phyloP scores from a whole-genome alignment of 129 eudicot species.

The Arctium minus region DNA sequence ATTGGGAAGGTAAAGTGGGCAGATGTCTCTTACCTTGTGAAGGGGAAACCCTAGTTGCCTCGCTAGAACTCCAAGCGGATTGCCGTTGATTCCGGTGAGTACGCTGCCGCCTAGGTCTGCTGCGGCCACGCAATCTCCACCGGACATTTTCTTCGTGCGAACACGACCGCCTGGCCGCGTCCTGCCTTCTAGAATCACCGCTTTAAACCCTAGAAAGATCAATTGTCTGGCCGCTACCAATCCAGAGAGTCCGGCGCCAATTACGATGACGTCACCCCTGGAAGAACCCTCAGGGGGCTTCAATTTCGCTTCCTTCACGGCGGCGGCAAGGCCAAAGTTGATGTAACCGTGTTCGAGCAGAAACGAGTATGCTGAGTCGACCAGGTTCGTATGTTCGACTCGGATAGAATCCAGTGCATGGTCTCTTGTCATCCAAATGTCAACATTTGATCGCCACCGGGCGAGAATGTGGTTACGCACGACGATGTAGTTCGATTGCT shows the following conservation, averaged over 20 bases:
- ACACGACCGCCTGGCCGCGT: conserved; percentile 85
- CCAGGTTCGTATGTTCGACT: conserved; percentile 60
- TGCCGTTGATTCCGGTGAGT: conserved; percentile 91
- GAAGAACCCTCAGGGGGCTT: conserved; percentile 37
- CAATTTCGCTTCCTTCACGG: conserved; percentile 50
- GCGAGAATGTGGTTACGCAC: conserved; percentile 86
- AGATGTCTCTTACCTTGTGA: conserved; percentile 91
- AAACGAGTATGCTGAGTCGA: conserved; percentile 69
- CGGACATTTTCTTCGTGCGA: conserved; percentile 61
- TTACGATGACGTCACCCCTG: conserved; percentile 51
- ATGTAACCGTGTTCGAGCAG: conserved; percentile 77
- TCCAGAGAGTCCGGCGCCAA: conserved; percentile 91
- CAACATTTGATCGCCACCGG: conserved; percentile 73
- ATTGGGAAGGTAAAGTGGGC: conserved; percentile 87
- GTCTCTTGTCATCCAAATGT: conserved; percentile 65
- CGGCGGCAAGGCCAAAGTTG: conserved; percentile 82
- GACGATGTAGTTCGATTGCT: conserved; percentile 75
- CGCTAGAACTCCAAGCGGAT: conserved; percentile 90
- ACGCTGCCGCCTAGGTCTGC: conserved; percentile 98
- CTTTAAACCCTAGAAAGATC: conserved; percentile 82
- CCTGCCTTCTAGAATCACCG: conserved; percentile 75
- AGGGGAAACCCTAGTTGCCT: conserved; percentile 83
- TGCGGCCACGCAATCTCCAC: conserved; percentile 55
- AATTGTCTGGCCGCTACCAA: conserved; percentile 83
- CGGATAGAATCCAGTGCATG: conserved; percentile 73